phyloP scores from a whole-genome alignment of 257 asterid genomes.

The Thymus quinquecostatus region DNA sequence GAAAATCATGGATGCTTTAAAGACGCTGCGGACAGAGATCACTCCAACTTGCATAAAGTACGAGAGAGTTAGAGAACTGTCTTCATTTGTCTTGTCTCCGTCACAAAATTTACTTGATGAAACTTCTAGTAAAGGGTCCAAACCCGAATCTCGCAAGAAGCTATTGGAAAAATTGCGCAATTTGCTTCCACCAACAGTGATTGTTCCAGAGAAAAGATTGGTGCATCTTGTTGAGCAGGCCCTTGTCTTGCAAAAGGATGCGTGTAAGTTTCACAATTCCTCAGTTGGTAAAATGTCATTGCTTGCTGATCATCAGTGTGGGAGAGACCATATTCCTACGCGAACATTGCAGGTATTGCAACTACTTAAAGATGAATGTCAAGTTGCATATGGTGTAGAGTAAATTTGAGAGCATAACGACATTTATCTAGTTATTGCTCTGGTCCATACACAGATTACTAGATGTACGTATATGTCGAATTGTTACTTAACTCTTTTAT shows the following conservation, averaged over 20 bases:
- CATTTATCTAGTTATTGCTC: no score
- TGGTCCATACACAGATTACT: neutral
- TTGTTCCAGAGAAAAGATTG: slow-evolving; percentile 74
- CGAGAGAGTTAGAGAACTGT: slow-evolving; percentile 64
- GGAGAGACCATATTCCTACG: slow-evolving; percentile 75
- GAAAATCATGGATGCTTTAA: slow-evolving; percentile 72
- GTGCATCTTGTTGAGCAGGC: slow-evolving; percentile 87
- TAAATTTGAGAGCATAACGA: neutral
- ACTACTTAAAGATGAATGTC: neutral
- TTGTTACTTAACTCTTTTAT: neutral
- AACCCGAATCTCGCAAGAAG: slow-evolving; percentile 50
- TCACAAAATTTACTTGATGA: slow-evolving; percentile 40
- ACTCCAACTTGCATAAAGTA: slow-evolving; percentile 57
- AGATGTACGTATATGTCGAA: no score
- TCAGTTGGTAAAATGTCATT: slow-evolving; percentile 63
- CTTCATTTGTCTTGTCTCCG: slow-evolving; percentile 60
- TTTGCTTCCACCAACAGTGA: slow-evolving; percentile 72
- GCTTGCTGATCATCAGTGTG: slow-evolving; percentile 76
- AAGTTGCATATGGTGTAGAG: neutral
- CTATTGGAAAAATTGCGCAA: slow-evolving; percentile 70
- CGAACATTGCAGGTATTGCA: slow-evolving; percentile 70
- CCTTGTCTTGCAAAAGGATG: slow-evolving; percentile 67
- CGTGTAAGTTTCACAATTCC: slow-evolving; percentile 83
- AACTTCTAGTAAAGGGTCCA: slow-evolving; percentile 41
- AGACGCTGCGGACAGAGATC: slow-evolving; percentile 76